Base-by-base conservation (phyloP, 495 filamentous ascomycete species). In the Neurospora pannonica region DNA sequence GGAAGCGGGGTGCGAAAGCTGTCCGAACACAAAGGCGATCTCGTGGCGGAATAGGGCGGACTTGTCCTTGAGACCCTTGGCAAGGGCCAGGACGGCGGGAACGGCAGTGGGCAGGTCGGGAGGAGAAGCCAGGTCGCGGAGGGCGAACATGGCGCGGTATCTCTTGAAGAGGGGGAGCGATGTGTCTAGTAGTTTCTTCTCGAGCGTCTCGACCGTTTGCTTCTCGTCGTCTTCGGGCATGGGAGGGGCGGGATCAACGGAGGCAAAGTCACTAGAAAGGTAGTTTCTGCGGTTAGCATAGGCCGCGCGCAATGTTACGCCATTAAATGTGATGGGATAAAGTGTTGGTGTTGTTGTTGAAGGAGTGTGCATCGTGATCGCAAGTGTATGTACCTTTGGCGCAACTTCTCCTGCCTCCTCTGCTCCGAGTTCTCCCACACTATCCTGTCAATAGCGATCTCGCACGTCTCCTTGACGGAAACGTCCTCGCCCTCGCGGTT, bases 31-130 rank as follows among this genome's bases (percentile, higher is more conserved):
- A 79, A 99, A 99, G 13, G 97, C 96, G 77, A 98, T 93, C 80
- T 99, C 96, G 83, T 99, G 96, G 74, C 96, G 89, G 86, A 99
- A 98, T n/a, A 99, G 89, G 24, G 94, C 94, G 54, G 94, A 97
- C 11, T 89, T 86, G 80, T 99, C 96, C 9, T 86, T 85, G 78
- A 99, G 91, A 3, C 96, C 97, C 78, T 89, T 90, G n/a, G 95
- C 92, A 69, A 99, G 86, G 8, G 94, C 92, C 70, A 91, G 87
- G 72, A 99, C 87, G 43, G 96, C 95, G 24, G 91, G 91, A 34
- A 93, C 87, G 9, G 95, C 94, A 3, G 94, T 97, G 7, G 94
- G 92, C 39, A 95, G 90, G 78, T 97, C 93, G 5, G 94, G 94
- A 4, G 95, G 95, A 8, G 95, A 97, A 17, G 93, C 92, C 71